Base-by-base conservation (phyloP, 441 rosid genomes). In the Pelargonium citronellum region DNA sequence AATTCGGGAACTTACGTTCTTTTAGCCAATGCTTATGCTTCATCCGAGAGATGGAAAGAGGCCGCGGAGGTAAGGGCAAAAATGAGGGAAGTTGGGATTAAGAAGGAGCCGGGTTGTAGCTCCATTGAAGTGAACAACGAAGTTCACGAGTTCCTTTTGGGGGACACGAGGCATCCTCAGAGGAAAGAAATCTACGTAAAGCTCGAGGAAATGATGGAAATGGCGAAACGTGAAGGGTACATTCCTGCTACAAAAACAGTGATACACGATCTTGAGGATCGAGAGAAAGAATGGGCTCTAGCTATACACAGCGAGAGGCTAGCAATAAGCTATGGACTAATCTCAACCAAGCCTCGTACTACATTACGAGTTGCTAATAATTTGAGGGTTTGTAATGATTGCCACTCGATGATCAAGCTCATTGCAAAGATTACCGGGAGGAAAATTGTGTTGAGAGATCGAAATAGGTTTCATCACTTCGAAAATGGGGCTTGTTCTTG, bases 91-190 rank as follows among this genome's bases (percentile, higher is more conserved):
- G 68, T 76, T 37, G 83, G 87, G 61, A 77, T 79, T 19, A 72
- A 71, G 22, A 86, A 83, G 73, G 86, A 82, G 68, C 87, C 89
- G 1, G 87, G 87, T 13, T 79, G 85, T 63, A 86, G 87, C 68
- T 83, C 77, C 15, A 76, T 86, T 24, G 86, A 86, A 70, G 77
- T 80, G 61, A 70, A 82, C 57, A 78, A 75, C 47, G 70, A 77
- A 71, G 72, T 86, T 64, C 85, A 86, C 44, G 80, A 83, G 73
- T 86, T 86, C 60, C 69, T 76, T 74, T 66, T 79, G 47, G 83
- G 87, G 24, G 89, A 82, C 69, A 66, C 53, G 34, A 10, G 76
- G 53, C 87, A 85, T 67, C 82, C 81, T 24, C 76, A 73, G 69
- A 82, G 77, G 70, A 81, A 74, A 71, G 71, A 74, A 70, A 82